Conservation (phyloP, 768 basidiomycete genomes). For the Lactarius pseudohatsudake region DNA sequence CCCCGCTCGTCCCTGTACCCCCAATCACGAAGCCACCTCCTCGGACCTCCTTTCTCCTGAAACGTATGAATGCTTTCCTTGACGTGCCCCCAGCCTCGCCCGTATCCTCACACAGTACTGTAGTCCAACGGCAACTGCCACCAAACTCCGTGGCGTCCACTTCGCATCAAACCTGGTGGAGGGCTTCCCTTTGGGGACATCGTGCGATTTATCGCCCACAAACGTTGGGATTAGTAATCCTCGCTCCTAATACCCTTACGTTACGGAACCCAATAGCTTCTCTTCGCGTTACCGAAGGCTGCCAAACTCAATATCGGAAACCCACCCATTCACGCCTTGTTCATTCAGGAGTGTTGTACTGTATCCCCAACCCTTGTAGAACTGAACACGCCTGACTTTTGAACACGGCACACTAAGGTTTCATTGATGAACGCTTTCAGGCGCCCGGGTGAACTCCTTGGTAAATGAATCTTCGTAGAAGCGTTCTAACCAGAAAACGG, state of each 20-base stretch:
- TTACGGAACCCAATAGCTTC: background rate
- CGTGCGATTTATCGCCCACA: slow-evolving; percentile 19
- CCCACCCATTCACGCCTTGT: background rate
- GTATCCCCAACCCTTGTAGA: background rate
- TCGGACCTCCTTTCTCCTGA: slow-evolving; percentile 10
- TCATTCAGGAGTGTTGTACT: background rate
- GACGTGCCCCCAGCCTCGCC: background rate
- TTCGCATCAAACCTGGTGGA: slow-evolving; percentile 12
- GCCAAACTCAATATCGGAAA: slow-evolving; percentile 3
- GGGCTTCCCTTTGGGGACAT: slow-evolving; percentile 1
- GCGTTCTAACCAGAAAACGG: slow-evolving; percentile 4
- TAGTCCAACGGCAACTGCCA: slow-evolving; percentile 1
- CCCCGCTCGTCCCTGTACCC: slow-evolving; percentile 6
- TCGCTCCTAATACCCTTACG: background rate
- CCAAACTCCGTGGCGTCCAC: slow-evolving; percentile 25
- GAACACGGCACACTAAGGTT: slow-evolving; percentile 4
- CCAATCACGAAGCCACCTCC: slow-evolving; percentile 8
- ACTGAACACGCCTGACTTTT: background rate
- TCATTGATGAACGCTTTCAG: slow-evolving; percentile 6
- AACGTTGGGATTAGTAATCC: background rate
- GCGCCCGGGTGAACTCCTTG: background rate
- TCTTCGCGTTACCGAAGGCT: background rate
- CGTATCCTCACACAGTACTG: background rate
- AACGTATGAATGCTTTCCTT: background rate
- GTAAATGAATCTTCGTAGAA: slow-evolving; percentile 9